Evolutionary conservation across 2,329 filamentous ascomycete species (phyloP), one percentile per base, ranked within the genome.

Genomic region (Drechslerella dactyloides): DNA sequence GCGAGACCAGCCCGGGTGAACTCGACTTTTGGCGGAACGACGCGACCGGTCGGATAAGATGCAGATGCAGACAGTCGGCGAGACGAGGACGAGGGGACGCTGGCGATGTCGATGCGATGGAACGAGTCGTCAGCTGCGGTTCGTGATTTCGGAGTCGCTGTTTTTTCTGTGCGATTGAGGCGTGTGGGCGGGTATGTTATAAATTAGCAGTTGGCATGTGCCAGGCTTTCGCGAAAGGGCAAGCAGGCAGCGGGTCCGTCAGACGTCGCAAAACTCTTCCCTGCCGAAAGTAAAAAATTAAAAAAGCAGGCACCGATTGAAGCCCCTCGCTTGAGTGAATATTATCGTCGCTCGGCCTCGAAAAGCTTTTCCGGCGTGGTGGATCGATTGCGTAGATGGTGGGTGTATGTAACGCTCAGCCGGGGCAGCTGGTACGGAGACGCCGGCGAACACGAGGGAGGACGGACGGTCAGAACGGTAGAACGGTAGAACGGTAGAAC

Each of bases 351-450:
- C 33, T 40, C 44, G 17, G 57, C 30, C 21, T 23, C 33, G 24
- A 24, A 37, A 40, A 24, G 51, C 15, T 35, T 50, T 52, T 62
- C n/a, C 48, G 48, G 50, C 48, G 35, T 59, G 51, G 53, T 35
- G 58, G 57, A 48, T 63, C 44, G 57, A n/a, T n/a, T 44, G 65
- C 15, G 5, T 42, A 42, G 37, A 3, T 15, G 65, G 58, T 44
- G 55, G 65, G 21, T 58, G 52, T 69, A 69, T 69, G 65, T 69
- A 69, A 69, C 65, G 65, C 62, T 62, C 65, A 62, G 65, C 65
- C 61, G 57, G 65, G 64, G 65, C 61, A 69, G 65, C 65, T 69
- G 65, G 65, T 44, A 69, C 64, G 64, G 57, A 61, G 33, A 69
- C 19, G 57, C 64, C 65, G n/a, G n/a, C n/a, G 65, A 53, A 44